These are phyloP conservation scores for Paxillus involutus DNA, from an alignment of 768 basidiomycete genomes.

Conservation along the genomic window DNA sequence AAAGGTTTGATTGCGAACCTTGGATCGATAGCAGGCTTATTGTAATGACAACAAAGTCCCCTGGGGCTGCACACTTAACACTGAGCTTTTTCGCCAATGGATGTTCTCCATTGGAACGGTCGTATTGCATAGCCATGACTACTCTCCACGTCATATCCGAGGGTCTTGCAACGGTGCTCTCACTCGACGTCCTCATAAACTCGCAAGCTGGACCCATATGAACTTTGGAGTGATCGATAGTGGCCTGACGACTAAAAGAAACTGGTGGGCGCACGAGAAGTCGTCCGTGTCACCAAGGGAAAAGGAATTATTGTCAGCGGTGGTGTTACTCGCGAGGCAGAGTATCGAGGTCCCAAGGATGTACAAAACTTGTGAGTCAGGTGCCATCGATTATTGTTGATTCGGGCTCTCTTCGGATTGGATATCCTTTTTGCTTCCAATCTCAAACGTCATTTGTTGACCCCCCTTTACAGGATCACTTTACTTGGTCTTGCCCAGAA, in stretches of 20 bases:
- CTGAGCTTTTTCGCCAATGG: too few species aligned
- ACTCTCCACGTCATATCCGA: too few species aligned
- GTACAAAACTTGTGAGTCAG: slow-evolving; percentile 71
- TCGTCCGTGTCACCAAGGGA: slow-evolving; percentile 79
- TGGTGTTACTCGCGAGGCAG: slow-evolving; percentile 56
- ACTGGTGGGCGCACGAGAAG: slow-evolving; percentile 85
- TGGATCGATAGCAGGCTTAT: too few species aligned
- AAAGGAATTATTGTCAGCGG: slow-evolving; percentile 73
- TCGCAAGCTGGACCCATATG: too few species aligned
- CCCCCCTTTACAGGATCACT: slow-evolving; percentile 47
- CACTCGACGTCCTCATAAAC: too few species aligned
- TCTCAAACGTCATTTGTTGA: background rate
- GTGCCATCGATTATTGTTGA: background rate
- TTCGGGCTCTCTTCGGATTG: background rate
- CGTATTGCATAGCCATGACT: too few species aligned
- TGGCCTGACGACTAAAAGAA: slow-evolving; percentile 59
- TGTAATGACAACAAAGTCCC: too few species aligned
- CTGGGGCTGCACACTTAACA: too few species aligned
- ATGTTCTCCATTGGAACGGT: too few species aligned
- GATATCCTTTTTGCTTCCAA: too few species aligned
- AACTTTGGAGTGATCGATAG: slow-evolving; percentile 52
- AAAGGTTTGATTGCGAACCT: too few species aligned
- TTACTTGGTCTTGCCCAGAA: slow-evolving; percentile 72
- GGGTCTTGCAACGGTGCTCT: too few species aligned
- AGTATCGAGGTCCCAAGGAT: slow-evolving; percentile 72